These are phyloP conservation scores for Cupressus sempervirens DNA, from an alignment of 75 land plant species.

Conservation along the genomic window DNA sequence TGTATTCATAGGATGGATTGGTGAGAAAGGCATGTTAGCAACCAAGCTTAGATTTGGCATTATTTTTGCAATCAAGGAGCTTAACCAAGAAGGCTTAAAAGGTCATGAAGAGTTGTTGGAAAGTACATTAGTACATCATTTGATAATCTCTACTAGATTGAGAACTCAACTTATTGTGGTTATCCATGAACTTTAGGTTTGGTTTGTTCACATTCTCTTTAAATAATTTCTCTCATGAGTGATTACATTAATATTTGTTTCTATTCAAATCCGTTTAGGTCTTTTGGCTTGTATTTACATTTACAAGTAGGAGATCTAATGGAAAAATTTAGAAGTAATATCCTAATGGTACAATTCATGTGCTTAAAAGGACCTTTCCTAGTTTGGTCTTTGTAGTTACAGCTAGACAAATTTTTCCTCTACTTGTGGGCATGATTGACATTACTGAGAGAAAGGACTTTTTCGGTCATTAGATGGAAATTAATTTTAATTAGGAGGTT, in stretches of 20 bases:
- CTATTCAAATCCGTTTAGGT: background rate
- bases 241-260: background rate
- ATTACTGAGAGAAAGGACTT: background rate
- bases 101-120: slow-evolving; percentile 30
- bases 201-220: background rate
- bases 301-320: background rate
- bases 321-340: too few species aligned
- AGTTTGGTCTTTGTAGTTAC: background rate
- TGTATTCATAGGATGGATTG: slow-evolving; percentile 35
- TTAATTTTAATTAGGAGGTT: background rate
- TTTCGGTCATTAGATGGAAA: background rate
- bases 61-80: slow-evolving; percentile 22
- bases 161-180: background rate
- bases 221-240: background rate
- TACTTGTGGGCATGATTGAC: too few species aligned
- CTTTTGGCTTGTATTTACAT: background rate
- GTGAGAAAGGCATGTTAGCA: slow-evolving; percentile 16
- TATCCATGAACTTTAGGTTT: background rate
- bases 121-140: background rate
- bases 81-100: slow-evolving; percentile 22
- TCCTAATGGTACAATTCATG: background rate
- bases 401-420: too few species aligned
- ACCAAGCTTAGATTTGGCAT: slow-evolving; percentile 23
- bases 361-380: background rate
- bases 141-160: background rate